phyloP scores from a whole-genome alignment of 768 basidiomycete species.

The Clitopilus passeckerianus region DNA sequence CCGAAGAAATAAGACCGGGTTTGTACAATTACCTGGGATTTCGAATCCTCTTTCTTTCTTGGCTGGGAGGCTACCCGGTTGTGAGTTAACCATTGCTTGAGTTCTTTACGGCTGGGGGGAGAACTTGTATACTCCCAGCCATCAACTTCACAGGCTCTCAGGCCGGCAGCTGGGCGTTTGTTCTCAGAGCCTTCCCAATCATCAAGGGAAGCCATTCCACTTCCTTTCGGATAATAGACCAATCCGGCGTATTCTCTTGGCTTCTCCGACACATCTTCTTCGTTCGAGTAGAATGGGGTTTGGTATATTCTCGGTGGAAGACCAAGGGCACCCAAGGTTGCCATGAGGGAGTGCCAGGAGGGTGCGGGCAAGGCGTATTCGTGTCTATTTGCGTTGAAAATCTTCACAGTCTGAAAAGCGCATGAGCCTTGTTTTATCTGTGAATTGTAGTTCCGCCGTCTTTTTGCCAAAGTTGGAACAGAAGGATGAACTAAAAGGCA shows the following conservation, averaged over 20 bases:
- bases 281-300: conserved; percentile 76
- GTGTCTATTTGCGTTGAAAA: conserved; percentile 32
- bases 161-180: not conserved
- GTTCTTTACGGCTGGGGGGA: conserved; percentile 59
- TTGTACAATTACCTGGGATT: conserved; percentile 40
- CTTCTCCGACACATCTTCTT: conserved; percentile 61
- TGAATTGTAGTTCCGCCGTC: not conserved
- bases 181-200: conserved; percentile 42
- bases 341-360: conserved; percentile 37
- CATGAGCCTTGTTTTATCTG: conserved; percentile 15
- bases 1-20: not conserved
- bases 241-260: conserved; percentile 78
- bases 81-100: conserved; percentile 47
- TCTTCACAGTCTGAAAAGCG: conserved; percentile 18
- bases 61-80: conserved; percentile 16
- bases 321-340: conserved; percentile 37
- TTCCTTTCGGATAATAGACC: conserved; percentile 66
- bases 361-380: conserved; percentile 50
- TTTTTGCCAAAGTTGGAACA: not conserved
- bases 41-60: conserved; percentile 6
- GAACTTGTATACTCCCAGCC: conserved; percentile 81
- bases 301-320: conserved; percentile 63
- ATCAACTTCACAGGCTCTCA: conserved; percentile 22
- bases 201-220: conserved; percentile 50
- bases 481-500: not conserved